Percentiles rank a stretch among this genome's conserved stretches.
Evolutionary conservation across 2,329 filamentous ascomycete species (phyloP).

Genomic region (Diaporthe australafricana): DNA sequence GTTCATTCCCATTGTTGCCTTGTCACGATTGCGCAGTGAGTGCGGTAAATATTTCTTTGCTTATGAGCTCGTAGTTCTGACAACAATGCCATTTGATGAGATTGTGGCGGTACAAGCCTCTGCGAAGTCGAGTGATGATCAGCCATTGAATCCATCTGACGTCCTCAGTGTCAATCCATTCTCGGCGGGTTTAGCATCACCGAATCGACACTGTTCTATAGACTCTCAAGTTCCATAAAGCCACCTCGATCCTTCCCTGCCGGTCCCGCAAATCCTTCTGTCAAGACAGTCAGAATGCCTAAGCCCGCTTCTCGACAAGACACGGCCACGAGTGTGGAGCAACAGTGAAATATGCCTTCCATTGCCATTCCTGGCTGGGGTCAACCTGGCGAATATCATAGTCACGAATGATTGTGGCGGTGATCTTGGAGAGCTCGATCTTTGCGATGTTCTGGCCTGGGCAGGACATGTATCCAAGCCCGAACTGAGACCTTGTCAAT

Average conservation of each 20-base stretch:
- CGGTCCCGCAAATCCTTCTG: too few relatives aligned
- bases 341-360: slow-evolving; percentile 36
- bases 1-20: too few relatives aligned
- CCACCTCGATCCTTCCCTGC: background rate
- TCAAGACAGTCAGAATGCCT: background rate
- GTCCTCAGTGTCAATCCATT: background rate
- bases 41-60: too few relatives aligned
- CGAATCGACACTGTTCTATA: background rate
- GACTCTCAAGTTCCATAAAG: background rate
- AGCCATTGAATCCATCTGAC: background rate
- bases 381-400: slow-evolving; percentile 37
- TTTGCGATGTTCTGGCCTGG: slow-evolving; percentile 38
- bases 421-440: slow-evolving; percentile 37
- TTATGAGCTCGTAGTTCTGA: background rate
- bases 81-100: background rate
- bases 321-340: slow-evolving; percentile 37
- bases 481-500: slow-evolving; percentile 20
- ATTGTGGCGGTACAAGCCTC: background rate
- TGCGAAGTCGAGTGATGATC: background rate
- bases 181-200: too few relatives aligned
- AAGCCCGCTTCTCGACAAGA: slow-evolving; percentile 31
- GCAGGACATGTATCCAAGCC: slow-evolving; percentile 36
- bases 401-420: slow-evolving; percentile 37
- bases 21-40: too few relatives aligned
- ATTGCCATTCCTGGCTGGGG: slow-evolving; percentile 36